Conservation (phyloP, 2,329 filamentous ascomycete genomes). For the Coniochaeta prunicola region DNA sequence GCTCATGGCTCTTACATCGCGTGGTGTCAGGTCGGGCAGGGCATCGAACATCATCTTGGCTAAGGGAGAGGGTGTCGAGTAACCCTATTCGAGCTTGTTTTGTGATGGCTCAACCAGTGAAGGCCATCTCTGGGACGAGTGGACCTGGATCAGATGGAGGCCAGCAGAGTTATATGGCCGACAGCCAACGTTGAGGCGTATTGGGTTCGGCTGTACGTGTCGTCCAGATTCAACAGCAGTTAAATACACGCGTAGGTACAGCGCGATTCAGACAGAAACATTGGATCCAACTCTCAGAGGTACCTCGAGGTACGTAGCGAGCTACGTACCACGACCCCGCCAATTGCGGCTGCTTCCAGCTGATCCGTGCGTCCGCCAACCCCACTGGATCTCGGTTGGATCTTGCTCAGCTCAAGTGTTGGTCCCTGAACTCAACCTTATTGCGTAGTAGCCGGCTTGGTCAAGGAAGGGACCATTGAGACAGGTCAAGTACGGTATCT, state of each 20-base stretch:
- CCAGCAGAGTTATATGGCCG: no score
- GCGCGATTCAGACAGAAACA: not conserved
- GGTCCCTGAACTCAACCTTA: not conserved
- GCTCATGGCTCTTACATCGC: conserved; percentile 54
- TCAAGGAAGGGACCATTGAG: not conserved
- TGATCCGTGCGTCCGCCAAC: not conserved
- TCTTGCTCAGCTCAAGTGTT: not conserved
- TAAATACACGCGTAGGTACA: not conserved
- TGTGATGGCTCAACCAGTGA: not conserved
- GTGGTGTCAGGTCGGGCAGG: conserved; percentile 60
- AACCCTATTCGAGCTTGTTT: not conserved
- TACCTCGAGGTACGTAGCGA: not conserved
- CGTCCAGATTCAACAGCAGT: not conserved
- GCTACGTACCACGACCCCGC: not conserved
- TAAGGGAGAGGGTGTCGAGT: not conserved
- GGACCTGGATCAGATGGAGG: no score
- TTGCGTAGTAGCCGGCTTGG: not conserved
- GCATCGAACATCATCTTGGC: conserved; percentile 20
- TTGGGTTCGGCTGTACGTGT: not conserved
- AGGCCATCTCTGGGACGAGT: no score
- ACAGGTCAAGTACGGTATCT: not conserved
- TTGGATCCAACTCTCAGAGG: not conserved
- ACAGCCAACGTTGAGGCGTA: no score
- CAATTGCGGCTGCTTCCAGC: not conserved
- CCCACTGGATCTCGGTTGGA: not conserved